These are phyloP conservation scores for Cystobasidiaceae sp. DNA, from an alignment of 1,284 basidiomycete genomes.

Conservation along the genomic window DNA sequence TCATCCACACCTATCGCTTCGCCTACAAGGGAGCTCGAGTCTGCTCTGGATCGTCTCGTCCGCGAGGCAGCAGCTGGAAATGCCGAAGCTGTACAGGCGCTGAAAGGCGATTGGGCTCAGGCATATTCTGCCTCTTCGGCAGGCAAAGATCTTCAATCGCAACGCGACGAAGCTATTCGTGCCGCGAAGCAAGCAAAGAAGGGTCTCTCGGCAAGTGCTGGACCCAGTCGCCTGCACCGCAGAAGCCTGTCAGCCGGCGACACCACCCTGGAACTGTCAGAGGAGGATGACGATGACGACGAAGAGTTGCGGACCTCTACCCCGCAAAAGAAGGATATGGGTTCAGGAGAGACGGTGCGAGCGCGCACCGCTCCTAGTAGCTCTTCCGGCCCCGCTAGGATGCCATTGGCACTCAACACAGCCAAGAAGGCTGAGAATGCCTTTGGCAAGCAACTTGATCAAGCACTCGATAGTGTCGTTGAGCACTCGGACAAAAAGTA, in stretches of 20 bases:
- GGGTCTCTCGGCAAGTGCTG: slow-evolving; percentile 12
- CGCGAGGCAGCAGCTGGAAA: slow-evolving; percentile 16
- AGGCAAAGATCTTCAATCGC: background rate
- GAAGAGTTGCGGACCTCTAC: background rate
- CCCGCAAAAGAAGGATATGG: background rate
- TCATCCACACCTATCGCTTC: slow-evolving; percentile 8
- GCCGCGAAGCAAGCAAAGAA: slow-evolving; percentile 20
- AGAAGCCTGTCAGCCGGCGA: slow-evolving; percentile 18
- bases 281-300: background rate
- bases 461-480: slow-evolving; percentile 25
- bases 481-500: slow-evolving; percentile 16
- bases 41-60: slow-evolving; percentile 22
- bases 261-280: background rate
- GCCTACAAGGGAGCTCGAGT: slow-evolving; percentile 24
- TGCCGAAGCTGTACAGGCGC: slow-evolving; percentile 12
- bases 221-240: background rate
- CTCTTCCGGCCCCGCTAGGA: background rate
- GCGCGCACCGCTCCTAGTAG: slow-evolving; percentile 14
- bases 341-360: background rate
- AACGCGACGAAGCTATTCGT: slow-evolving; percentile 5
- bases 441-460: slow-evolving; percentile 14
- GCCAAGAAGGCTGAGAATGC: background rate
- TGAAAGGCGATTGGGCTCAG: slow-evolving; percentile 19
- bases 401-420: background rate
- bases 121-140: slow-evolving; percentile 2